Conservation (phyloP, 2,329 filamentous ascomycete genomes). For the Phialophora macrospora region DNA sequence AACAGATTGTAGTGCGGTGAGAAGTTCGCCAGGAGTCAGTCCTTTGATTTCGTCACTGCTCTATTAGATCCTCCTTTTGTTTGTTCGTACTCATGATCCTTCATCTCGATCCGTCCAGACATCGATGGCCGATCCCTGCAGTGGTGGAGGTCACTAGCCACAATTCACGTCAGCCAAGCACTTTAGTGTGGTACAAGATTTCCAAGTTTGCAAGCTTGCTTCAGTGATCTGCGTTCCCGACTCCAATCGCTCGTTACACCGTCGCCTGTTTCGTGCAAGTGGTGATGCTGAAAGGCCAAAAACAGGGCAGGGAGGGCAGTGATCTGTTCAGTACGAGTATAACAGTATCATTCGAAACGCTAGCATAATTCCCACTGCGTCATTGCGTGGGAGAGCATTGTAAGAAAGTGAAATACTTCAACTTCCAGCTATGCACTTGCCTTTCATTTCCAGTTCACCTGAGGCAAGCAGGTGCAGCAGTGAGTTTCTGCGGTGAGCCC, state of each 20-base stretch:
- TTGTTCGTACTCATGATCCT: not conserved
- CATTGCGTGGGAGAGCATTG: not conserved
- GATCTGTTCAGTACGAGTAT: not conserved
- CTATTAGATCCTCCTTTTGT: not conserved
- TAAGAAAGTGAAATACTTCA: constrained; percentile 3
- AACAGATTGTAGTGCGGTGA: not conserved
- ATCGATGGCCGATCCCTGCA: constrained; percentile 8
- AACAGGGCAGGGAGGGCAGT: constrained; percentile 13
- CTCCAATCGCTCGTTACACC: constrained; percentile 8
- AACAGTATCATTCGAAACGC: not conserved
- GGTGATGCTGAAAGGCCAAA: constrained; percentile 1
- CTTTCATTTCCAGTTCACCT: not conserved
- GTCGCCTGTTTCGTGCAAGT: constrained; percentile 14
- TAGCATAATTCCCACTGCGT: constrained; percentile 14
- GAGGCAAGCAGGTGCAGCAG: constrained; percentile 9
- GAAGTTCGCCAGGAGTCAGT: not conserved
- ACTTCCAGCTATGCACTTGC: constrained; percentile 1
- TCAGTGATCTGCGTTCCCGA: constrained; percentile 11
- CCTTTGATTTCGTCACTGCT: not conserved
- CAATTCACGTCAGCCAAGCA: constrained; percentile 22
- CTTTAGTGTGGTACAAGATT: constrained; percentile 8
- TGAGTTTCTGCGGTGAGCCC: constrained; percentile 11
- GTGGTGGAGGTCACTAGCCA: constrained; percentile 5
- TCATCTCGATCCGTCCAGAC: constrained; percentile 10
- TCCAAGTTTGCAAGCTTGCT: constrained; percentile 5